Evolutionary conservation across 1,284 basidiomycete genomes (phyloP).

Genomic region (Cutaneotrichosporon mucoides): DNA sequence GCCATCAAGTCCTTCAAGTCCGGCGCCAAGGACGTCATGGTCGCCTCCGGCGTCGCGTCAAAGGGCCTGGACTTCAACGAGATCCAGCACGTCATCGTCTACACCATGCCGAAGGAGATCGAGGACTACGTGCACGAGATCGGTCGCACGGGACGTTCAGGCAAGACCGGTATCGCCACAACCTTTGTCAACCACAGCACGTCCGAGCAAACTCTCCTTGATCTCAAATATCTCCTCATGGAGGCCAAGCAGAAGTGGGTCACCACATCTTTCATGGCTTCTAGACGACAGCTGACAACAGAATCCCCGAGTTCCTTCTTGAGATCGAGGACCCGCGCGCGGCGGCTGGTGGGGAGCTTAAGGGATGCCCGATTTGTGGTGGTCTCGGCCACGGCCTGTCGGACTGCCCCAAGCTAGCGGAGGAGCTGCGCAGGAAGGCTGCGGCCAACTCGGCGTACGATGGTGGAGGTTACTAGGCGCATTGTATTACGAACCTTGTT

Average conservation of each 20-base stretch:
- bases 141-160: conserved; percentile 93
- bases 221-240: conserved; percentile 94
- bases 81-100: conserved; percentile 63
- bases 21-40: conserved; percentile 98
- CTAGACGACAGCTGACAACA: conserved; percentile 47
- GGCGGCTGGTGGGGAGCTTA: conserved; percentile 67
- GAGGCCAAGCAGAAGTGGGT: conserved; percentile 93
- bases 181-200: conserved; percentile 99
- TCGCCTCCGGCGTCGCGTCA: conserved; percentile 93
- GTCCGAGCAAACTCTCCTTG: conserved; percentile 88
- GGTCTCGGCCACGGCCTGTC: conserved; percentile 90
- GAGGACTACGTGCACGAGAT: conserved; percentile 96
- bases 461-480: conserved; percentile 59
- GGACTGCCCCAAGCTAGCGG: conserved; percentile 95
- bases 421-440: conserved; percentile 69
- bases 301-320: conserved; percentile 91
- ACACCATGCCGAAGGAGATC: conserved; percentile 99
- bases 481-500: too few species aligned
- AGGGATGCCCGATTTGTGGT: conserved; percentile 94
- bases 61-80: conserved; percentile 99
- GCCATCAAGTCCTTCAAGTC: conserved; percentile 97
- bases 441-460: conserved; percentile 51
- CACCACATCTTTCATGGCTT: not conserved
- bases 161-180: conserved; percentile 97
- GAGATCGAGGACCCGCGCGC: conserved; percentile 89